These are phyloP conservation scores for Platanthera zijinensis DNA, from an alignment of 106 monocot species.

Conservation along the genomic window DNA sequence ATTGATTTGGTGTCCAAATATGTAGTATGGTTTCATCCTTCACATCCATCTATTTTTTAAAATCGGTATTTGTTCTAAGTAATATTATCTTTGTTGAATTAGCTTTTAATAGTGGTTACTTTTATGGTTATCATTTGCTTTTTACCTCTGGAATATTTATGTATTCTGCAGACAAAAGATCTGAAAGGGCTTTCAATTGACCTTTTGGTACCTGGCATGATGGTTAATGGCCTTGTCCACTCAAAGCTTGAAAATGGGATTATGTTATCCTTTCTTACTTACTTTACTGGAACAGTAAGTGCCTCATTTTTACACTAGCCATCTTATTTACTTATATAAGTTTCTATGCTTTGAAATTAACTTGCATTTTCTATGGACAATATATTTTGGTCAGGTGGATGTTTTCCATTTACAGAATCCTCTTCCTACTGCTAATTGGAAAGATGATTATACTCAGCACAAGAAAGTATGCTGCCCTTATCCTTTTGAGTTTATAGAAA, in stretches of 20 bases:
- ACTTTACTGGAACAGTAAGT: conserved; percentile 94
- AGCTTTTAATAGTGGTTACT: neutral
- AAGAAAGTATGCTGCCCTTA: conserved; percentile 52
- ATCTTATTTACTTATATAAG: neutral
- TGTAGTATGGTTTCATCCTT: conserved; percentile 41
- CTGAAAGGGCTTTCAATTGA: conserved; percentile 85
- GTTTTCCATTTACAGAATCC: conserved; percentile 65
- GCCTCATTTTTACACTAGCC: neutral
- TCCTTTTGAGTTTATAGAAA: neutral
- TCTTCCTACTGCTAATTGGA: conserved; percentile 57
- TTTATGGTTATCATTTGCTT: neutral
- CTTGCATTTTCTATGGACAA: neutral
- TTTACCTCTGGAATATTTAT: conserved; percentile 4
- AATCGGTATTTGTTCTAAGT: neutral
- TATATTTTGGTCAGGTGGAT: conserved; percentile 56
- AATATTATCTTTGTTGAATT: neutral
- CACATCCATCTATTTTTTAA: neutral
- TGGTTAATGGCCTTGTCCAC: conserved; percentile 81
- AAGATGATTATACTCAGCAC: conserved; percentile 53
- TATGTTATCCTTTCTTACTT: conserved; percentile 87
- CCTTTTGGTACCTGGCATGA: conserved; percentile 85
- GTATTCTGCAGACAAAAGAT: conserved; percentile 53
- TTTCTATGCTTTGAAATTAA: neutral
- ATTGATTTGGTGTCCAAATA: conserved; percentile 51
- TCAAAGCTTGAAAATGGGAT: conserved; percentile 83